These are phyloP conservation scores for Amborella trichopoda DNA, from an alignment of 164 flowering plant genomes.

Conservation along the genomic window DNA sequence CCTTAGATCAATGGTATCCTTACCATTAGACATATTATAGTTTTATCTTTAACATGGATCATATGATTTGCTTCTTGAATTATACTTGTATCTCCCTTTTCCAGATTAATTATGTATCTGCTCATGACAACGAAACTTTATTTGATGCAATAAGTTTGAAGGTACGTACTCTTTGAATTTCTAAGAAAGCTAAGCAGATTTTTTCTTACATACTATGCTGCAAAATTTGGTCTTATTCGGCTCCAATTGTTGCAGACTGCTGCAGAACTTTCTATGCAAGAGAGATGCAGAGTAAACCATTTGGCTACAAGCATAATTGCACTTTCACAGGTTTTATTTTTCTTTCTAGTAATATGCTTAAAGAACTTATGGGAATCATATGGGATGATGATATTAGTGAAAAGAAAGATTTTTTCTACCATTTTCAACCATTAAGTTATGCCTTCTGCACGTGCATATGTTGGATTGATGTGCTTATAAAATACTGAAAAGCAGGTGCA, in stretches of 20 bases:
- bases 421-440: too few relatives aligned
- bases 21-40: too few relatives aligned
- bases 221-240: slow-evolving; percentile 7
- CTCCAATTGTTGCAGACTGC: slow-evolving; percentile 40
- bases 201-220: not conserved
- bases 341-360: not conserved
- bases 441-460: too few relatives aligned
- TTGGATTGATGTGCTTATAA: too few relatives aligned
- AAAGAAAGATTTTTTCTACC: too few relatives aligned
- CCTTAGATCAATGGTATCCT: too few relatives aligned
- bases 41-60: too few relatives aligned
- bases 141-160: slow-evolving; percentile 83
- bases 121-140: slow-evolving; percentile 95
- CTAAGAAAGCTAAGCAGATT: too few relatives aligned
- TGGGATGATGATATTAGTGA: too few relatives aligned
- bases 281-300: slow-evolving; percentile 87
- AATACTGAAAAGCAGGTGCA: too few relatives aligned
- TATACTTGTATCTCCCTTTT: too few relatives aligned
- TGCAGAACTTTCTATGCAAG: slow-evolving; percentile 44
- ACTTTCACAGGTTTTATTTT: slow-evolving; percentile 63
- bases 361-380: not conserved
- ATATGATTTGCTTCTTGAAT: too few relatives aligned
- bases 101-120: slow-evolving; percentile 85
- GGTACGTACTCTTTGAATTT: slow-evolving; percentile 25
- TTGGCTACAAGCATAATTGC: slow-evolving; percentile 83